Base-by-base conservation (phyloP, 257 asterid species). In the Scutellaria barbata region DNA sequence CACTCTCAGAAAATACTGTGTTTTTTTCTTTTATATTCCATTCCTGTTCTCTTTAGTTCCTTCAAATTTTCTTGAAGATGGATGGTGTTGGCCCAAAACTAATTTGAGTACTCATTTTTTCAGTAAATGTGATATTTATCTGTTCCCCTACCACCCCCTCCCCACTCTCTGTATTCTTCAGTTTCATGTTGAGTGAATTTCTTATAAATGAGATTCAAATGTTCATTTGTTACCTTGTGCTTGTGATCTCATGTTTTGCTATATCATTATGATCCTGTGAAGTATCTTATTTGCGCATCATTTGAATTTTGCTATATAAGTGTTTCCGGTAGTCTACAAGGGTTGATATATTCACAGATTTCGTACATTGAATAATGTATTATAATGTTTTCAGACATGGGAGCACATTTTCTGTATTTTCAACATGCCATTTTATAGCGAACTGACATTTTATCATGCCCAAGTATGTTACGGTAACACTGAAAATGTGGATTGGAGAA, bases 1-100 rank as follows among this genome's bases (percentile, higher is more conserved):
- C 66, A 55, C 53, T 58, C 69, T 46, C 18, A 55, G 70, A 17
- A 59, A 35, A 56, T 33, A 10, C 59, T 46, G 3, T 74, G 22
- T 20, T 6, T 69, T n/a, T 62, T 17, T 37, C 67, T 25, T 73
- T 45, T 67, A 17, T 43, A 51, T 30, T 76, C 51, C 18, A 14
- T 9, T 16, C 35, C 35, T 40, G 14, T 54, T 47, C 60, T 22
- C 43, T 25, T 42, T 68, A 50, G 46, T 60, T 74, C 57, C 20
- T 53, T 20, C 10, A 12, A 6, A n/a, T 10, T 8, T 43, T 12
- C 10, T 68, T 55, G 20, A 18, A 6, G 48, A 6, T 14, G 41
- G 48, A 62, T 61, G 58, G 10, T 11, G 9, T 10, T 54, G 51
- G 41, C 35, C 13, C 63, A 7, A 45, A 66, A 66, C 11, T 60